Conservation (phyloP, 2,329 filamentous ascomycete genomes). For the Cercospora sp. region DNA sequence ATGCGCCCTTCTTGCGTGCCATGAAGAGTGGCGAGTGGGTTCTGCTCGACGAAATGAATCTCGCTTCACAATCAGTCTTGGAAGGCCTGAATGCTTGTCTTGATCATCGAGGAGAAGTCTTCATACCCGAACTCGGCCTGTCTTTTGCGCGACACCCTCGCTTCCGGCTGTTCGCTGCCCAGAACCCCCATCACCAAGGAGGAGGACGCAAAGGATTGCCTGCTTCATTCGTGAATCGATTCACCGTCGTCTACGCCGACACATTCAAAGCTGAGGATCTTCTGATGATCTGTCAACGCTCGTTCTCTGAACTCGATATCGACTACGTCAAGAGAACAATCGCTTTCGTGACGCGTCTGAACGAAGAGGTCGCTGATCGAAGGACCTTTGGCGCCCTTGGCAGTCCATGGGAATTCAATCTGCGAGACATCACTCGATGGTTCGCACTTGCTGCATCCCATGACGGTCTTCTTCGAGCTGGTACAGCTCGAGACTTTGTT, state of each 20-base stretch:
- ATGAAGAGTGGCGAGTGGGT: conserved; percentile 99
- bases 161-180: conserved; percentile 93
- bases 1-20: conserved; percentile 90
- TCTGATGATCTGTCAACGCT: conserved; percentile 73
- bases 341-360: conserved; percentile 75
- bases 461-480: conserved; percentile 61
- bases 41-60: conserved; percentile 95
- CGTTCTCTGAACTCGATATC: conserved; percentile 65
- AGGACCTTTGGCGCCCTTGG: conserved; percentile 57
- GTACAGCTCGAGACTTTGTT: conserved; percentile 70
- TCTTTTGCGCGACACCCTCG: conserved; percentile 85
- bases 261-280: conserved; percentile 81
- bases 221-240: conserved; percentile 95
- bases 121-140: conserved; percentile 91
- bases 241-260: conserved; percentile 96
- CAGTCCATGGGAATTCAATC: conserved; percentile 93
- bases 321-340: conserved; percentile 68
- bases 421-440: conserved; percentile 89
- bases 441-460: conserved; percentile 67
- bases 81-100: conserved; percentile 96
- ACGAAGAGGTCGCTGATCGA: conserved; percentile 64
- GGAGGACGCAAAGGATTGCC: conserved; percentile 93
- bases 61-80: conserved; percentile 93
- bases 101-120: conserved; percentile 93
- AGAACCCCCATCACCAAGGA: conserved; percentile 96